Conservation (phyloP, 2,329 filamentous ascomycete genomes). For the Raffaelea arxii region DNA sequence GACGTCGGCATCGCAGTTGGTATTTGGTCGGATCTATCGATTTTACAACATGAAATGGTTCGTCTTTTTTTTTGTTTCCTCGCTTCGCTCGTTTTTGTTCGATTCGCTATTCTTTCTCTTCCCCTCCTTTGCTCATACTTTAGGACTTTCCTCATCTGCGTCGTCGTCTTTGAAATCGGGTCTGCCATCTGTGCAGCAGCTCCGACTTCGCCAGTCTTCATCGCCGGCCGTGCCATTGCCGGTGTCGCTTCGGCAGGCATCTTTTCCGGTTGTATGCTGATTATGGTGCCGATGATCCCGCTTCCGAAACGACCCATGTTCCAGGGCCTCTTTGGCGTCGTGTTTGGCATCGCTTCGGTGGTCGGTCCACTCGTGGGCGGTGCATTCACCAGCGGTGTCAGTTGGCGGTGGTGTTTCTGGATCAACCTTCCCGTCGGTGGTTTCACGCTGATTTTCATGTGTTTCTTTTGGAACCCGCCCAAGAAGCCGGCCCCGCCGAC, state of each 20-base stretch:
- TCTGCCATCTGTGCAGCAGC: conserved; percentile 46
- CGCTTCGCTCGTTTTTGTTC: neutral
- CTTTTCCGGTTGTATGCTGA: conserved; percentile 46
- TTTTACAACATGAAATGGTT: conserved; percentile 42
- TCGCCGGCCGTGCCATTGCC: conserved; percentile 46
- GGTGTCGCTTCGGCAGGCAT: conserved; percentile 48
- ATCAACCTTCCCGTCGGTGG: conserved; percentile 45
- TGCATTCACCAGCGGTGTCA: conserved; percentile 36
- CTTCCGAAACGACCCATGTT: conserved; percentile 51
- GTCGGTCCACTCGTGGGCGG: conserved; percentile 44
- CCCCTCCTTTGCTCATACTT: neutral
- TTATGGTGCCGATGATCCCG: conserved; percentile 48
- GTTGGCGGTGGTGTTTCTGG: conserved; percentile 37
- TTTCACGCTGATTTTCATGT: conserved; percentile 37
- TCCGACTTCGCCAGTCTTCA: conserved; percentile 42
- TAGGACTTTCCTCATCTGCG: conserved; percentile 34
- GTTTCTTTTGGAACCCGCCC: conserved; percentile 37
- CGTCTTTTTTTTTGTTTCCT: conserved; percentile 3
- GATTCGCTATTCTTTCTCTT: neutral
- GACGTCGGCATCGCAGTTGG: conserved; percentile 42
- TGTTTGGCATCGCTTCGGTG: conserved; percentile 46
- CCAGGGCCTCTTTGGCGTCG: conserved; percentile 43
- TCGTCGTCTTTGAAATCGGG: conserved; percentile 44
- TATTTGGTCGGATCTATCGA: conserved; percentile 45
- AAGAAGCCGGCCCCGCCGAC: conserved; percentile 19